Percentiles rank a stretch among this genome's conserved stretches.
phyloP scores from a whole-genome alignment of 306 rosid genomes.

The Pyrus communis region DNA sequence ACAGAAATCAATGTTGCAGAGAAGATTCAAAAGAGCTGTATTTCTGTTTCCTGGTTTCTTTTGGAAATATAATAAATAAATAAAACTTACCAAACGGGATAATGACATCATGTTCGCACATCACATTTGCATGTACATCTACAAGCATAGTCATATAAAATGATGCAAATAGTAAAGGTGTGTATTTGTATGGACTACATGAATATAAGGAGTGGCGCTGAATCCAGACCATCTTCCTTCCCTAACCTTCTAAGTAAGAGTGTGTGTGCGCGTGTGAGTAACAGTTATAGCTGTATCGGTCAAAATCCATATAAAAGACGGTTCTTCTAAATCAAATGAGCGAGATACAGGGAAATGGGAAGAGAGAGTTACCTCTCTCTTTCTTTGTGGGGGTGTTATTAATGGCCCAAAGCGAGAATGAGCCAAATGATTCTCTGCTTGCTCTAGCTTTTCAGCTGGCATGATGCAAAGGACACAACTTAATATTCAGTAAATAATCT shows the following conservation, averaged over 20 bases:
- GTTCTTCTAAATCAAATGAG: neutral
- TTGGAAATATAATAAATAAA: too few species aligned
- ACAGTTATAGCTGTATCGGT: neutral
- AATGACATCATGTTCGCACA: neutral
- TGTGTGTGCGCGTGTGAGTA: neutral
- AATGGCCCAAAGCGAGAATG: conserved; percentile 83
- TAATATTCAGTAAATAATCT: neutral
- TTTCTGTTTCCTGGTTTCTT: neutral
- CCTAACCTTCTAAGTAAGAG: neutral
- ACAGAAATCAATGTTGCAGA: neutral
- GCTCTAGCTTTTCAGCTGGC: conserved; percentile 95
- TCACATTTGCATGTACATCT: neutral
- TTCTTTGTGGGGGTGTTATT: conserved; percentile 64
- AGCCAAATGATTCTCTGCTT: conserved; percentile 85
- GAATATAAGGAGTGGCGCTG: neutral
- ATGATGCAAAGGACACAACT: conserved; percentile 9
- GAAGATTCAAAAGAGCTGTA: neutral
- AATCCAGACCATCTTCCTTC: neutral
- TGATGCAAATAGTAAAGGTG: neutral
- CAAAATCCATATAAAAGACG: neutral
- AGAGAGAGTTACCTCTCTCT: conserved; percentile 60
- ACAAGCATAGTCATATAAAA: neutral
- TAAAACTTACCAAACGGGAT: neutral
- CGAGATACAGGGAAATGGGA: neutral
- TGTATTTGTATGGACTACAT: neutral